Evolutionary conservation across 306 rosid species (phyloP).

Genomic region (Comarum palustre): DNA sequence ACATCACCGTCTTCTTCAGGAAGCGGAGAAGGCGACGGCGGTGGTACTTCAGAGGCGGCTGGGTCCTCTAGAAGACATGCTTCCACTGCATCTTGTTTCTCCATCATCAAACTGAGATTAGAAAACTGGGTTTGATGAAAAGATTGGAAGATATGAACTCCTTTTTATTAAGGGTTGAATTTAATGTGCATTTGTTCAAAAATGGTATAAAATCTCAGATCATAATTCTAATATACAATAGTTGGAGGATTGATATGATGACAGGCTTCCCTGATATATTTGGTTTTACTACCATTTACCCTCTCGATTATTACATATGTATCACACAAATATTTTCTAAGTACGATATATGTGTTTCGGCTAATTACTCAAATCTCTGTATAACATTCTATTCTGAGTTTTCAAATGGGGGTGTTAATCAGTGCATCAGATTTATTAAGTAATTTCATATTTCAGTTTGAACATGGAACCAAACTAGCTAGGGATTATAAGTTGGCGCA

Average conservation of each 20-base stretch:
- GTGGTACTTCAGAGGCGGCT: background rate
- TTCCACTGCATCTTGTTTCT: background rate
- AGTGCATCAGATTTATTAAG: slow-evolving; percentile 29
- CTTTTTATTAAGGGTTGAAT: slow-evolving; percentile 36
- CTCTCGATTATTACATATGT: background rate
- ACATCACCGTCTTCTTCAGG: background rate
- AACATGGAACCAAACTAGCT: slow-evolving; percentile 15
- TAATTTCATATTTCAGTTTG: slow-evolving; percentile 22
- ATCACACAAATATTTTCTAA: slow-evolving; percentile 16
- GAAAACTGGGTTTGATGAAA: slow-evolving; percentile 8
- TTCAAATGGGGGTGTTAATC: slow-evolving; percentile 22
- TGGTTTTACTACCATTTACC: slow-evolving; percentile 1
- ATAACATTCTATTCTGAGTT: slow-evolving; percentile 28
- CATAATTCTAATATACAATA: slow-evolving; percentile 22
- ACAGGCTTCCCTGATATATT: slow-evolving; percentile 14
- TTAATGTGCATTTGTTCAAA: slow-evolving; percentile 29
- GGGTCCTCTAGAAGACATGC: background rate
- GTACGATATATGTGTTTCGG: background rate
- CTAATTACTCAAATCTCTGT: slow-evolving; percentile 17
- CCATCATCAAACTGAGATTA: background rate
- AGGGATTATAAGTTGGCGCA: background rate
- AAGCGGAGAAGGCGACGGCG: background rate
- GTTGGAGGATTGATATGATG: slow-evolving; percentile 21
- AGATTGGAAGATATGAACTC: slow-evolving; percentile 10
- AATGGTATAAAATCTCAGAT: slow-evolving; percentile 35